Conservation (phyloP, 805 yeast genomes). For the Priceomyces haplophilus region DNA sequence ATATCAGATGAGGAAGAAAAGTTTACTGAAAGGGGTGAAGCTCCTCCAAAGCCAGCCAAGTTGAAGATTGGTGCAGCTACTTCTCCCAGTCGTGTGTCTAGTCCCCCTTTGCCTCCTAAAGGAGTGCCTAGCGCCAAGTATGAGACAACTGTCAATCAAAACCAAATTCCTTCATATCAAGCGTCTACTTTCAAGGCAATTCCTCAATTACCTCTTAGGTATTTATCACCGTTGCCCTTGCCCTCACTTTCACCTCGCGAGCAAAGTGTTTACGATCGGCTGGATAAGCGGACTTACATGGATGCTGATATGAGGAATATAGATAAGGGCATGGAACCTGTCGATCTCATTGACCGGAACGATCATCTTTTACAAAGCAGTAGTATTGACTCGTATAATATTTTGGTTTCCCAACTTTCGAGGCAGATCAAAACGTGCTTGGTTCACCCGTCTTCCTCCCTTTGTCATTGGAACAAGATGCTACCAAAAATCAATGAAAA, state of each 20-base stretch:
- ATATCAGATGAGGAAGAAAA: background rate
- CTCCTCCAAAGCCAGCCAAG: constrained; percentile 17
- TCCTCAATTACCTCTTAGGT: constrained; percentile 21
- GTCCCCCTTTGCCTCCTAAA: background rate
- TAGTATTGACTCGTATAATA: background rate
- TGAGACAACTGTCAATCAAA: background rate
- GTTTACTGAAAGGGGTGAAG: background rate
- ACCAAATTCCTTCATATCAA: background rate
- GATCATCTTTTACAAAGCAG: constrained; percentile 6
- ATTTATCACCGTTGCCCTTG: constrained; percentile 31
- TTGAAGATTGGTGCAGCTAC: constrained; percentile 4
- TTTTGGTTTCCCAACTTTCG: constrained; percentile 13
- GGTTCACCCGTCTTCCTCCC: background rate
- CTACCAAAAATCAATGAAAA: constrained; percentile 14
- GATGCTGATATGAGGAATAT: background rate
- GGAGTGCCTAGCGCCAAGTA: background rate
- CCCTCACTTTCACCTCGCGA: constrained; percentile 18
- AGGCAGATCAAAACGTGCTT: constrained; percentile 13
- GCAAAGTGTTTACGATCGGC: background rate
- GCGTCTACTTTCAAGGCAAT: no score
- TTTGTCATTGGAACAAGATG: constrained; percentile 9
- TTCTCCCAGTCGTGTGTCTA: constrained; percentile 13
- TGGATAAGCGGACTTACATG: background rate
- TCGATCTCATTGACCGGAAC: constrained; percentile 19
- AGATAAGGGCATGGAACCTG: background rate